A percentile compares a stretch with the other conserved stretches of the same genome.
These are phyloP conservation scores for Delonix regia DNA, from an alignment of 306 rosid genomes.

Conservation along the genomic window DNA sequence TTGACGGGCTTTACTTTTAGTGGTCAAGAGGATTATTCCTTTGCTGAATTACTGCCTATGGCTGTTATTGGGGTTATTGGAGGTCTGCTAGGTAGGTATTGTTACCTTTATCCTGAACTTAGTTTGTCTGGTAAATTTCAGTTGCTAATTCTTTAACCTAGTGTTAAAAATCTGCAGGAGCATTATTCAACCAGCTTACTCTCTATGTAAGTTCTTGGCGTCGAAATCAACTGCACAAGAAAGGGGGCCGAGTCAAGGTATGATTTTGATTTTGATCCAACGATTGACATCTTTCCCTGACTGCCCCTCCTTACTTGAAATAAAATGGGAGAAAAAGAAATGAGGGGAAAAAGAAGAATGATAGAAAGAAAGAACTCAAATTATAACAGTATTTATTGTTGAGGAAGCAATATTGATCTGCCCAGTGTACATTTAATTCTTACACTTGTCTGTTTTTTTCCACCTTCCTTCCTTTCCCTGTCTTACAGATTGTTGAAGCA, in stretches of 20 bases:
- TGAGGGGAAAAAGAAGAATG: slow-evolving; percentile 10
- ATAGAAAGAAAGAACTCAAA: slow-evolving; percentile 1
- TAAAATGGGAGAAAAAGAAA: slow-evolving; percentile 22
- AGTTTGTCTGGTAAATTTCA: slow-evolving; percentile 12
- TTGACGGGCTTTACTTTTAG: slow-evolving; percentile 59
- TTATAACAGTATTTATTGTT: slow-evolving; percentile 16
- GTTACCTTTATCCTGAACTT: slow-evolving; percentile 1
- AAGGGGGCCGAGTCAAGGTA: slow-evolving; percentile 90
- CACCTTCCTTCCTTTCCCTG: slow-evolving; percentile 19
- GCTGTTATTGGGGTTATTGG: slow-evolving; percentile 94
- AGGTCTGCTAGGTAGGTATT: slow-evolving; percentile 78
- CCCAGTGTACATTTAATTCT: slow-evolving; percentile 27
- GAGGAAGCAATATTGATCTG: slow-evolving; percentile 25
- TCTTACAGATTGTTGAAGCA: slow-evolving; percentile 85
- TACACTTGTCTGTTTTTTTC: slow-evolving; percentile 16
- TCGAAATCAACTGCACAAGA: slow-evolving; percentile 85
- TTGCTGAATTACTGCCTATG: slow-evolving; percentile 93
- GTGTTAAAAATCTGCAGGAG: slow-evolving; percentile 59
- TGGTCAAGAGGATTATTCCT: slow-evolving; percentile 98
- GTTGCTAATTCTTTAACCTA: slow-evolving; percentile 29
- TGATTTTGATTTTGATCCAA: slow-evolving; percentile 25
- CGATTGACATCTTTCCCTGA: neutral
- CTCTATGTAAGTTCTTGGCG: slow-evolving; percentile 84
- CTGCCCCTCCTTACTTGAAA: slow-evolving; percentile 13
- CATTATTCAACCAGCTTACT: slow-evolving; percentile 92